Evolutionary conservation across 1,139 yeast species (phyloP).

Genomic region (Blastobotrys arbuscula): DNA sequence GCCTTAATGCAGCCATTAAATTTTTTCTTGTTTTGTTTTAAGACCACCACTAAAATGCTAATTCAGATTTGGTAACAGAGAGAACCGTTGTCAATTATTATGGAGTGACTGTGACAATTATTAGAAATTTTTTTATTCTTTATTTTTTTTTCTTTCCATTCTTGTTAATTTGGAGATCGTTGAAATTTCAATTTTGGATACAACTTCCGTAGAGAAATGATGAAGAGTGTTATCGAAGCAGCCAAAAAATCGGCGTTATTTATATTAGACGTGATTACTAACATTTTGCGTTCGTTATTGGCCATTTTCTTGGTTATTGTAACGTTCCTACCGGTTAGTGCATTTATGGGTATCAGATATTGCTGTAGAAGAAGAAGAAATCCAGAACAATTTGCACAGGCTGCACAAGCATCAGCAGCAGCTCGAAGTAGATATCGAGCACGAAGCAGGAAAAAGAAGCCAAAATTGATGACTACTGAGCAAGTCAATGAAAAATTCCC

Average conservation of each 20-base stretch:
- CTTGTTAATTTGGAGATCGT: background rate
- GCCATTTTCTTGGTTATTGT: conserved; percentile 21
- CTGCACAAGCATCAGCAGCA: conserved; percentile 9
- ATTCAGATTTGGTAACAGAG: too few relatives aligned
- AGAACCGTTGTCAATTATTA: too few relatives aligned
- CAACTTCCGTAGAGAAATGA: background rate
- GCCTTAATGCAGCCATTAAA: background rate
- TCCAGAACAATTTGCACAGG: conserved; percentile 17
- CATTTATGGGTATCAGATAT: conserved; percentile 34
- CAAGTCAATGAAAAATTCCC: conserved; percentile 69
- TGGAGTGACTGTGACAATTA: too few relatives aligned
- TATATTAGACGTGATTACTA: conserved; percentile 16
- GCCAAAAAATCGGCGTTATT: background rate
- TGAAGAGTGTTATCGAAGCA: conserved; percentile 2
- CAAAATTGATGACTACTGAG: conserved; percentile 43
- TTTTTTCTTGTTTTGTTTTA: background rate
- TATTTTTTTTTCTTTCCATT: background rate
- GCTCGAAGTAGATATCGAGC: conserved; percentile 17
- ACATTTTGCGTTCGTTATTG: conserved; percentile 20
- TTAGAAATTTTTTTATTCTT: background rate
- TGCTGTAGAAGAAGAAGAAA: conserved; percentile 31
- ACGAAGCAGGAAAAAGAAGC: conserved; percentile 26
- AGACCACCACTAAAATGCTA: background rate
- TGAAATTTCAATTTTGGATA: background rate
- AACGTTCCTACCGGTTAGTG: conserved; percentile 26